A percentile compares a stretch with the other conserved stretches of the same genome.
phyloP scores from a whole-genome alignment of 345 rosid species.

The Eucalyptus virginea region DNA sequence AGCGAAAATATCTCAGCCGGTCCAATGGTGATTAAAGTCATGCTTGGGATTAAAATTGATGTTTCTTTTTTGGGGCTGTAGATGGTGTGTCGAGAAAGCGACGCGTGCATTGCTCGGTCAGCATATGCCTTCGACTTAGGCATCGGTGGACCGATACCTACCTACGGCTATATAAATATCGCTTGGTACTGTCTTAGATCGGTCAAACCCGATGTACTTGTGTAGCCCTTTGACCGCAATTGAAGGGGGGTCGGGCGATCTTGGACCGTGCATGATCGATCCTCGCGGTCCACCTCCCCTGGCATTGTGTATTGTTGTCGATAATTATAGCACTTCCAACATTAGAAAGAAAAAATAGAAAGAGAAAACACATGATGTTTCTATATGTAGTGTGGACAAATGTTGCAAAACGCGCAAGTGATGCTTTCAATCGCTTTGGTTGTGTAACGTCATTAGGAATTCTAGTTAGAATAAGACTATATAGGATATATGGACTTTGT shows the following conservation, averaged over 20 bases:
- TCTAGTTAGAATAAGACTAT: too few species aligned
- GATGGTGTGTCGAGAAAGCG: background rate
- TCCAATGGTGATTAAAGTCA: background rate
- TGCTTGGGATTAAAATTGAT: background rate
- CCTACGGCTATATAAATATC: background rate
- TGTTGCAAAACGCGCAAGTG: accelerated
- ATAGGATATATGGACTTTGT: background rate
- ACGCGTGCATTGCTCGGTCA: background rate
- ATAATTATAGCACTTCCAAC: background rate
- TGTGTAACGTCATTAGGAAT: too few species aligned
- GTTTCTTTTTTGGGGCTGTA: background rate
- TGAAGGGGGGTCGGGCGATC: background rate
- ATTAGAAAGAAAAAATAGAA: background rate
- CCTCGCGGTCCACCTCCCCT: background rate
- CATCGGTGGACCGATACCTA: background rate
- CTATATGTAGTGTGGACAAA: background rate
- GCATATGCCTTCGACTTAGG: background rate
- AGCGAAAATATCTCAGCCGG: background rate
- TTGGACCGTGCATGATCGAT: background rate
- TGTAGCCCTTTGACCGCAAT: background rate
- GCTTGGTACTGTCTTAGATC: background rate
- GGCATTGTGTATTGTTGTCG: background rate
- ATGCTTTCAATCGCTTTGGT: background rate
- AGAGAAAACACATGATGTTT: background rate
- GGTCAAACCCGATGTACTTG: background rate